Evolutionary conservation across 169 alveolate species (phyloP), one percentile per base, ranked within the genome.

Genomic region (Cryptosporidium sp.): DNA sequence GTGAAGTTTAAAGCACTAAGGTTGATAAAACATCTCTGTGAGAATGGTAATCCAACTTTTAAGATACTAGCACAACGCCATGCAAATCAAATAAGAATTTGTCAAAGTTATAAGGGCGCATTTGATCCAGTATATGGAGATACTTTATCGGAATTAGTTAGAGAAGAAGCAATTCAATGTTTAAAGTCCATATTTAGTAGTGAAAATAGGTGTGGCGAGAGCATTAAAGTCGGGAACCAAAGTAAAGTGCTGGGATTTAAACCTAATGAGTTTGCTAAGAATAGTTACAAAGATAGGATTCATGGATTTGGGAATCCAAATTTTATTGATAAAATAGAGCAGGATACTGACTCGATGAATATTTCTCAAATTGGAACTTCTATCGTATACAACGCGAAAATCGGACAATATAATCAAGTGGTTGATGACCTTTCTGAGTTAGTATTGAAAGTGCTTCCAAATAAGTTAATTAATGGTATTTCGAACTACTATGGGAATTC

Each of bases 61-160:
- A 59, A 65, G 35, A 59, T 62, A 4, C 21, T 80, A 10, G 35
- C 39, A 23, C 89, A 80, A 48, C 89, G 89, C 26, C 89, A 80
- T 59, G 75, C 75, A 41, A 43, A 29, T 39, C 89, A 80, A 23
- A 80, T 80, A 14, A 80, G 48, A 31, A 5, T 29, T 5, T 80
- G 89, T n/a, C 89, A 80, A 31, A 67, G 68, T 26, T 80, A 80
- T 29, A 59, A 48, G 45, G 89, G 89, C 9, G n/a, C 75, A 10
- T 62, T 61, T 41, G 89, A 80, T 80, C 89, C 89, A 0, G 68
- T 80, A 9, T 80, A 80, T 65, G 89, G 89, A 5, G 89, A 80
- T 65, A 45, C 89, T 26, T 45, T 80, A 21, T 80, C 89, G 7
- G 89, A 80, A 39, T 50, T 80, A 43, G 89, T 80, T 21, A 80